These are phyloP conservation scores for Pichia kluyveri DNA, from an alignment of 805 yeast species.

Conservation along the genomic window DNA sequence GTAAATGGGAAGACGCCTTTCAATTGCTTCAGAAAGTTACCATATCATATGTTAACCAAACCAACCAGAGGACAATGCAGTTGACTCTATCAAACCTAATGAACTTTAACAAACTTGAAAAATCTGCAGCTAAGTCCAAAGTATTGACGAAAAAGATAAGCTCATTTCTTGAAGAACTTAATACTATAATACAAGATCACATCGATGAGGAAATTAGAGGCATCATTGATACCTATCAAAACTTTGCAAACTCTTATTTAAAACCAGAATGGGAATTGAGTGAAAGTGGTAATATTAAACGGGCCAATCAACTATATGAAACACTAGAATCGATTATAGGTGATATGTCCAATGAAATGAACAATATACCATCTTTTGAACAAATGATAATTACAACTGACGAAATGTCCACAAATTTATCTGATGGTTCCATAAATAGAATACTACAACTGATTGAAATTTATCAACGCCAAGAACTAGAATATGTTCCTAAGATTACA, in stretches of 20 bases:
- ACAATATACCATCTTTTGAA: constrained; percentile 22
- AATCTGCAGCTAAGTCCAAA: constrained; percentile 26
- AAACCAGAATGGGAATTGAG: constrained; percentile 7
- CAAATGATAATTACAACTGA: constrained; percentile 23
- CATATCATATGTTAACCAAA: constrained; percentile 17
- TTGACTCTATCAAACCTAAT: constrained; percentile 28
- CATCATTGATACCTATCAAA: constrained; percentile 34
- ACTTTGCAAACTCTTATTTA: constrained; percentile 30
- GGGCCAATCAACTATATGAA: constrained; percentile 15
- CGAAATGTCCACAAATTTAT: constrained; percentile 20
- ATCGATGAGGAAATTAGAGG: constrained; percentile 22
- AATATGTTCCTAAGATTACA: constrained; percentile 25
- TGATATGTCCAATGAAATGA: constrained; percentile 14
- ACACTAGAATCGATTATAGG: constrained; percentile 18
- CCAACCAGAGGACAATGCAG: constrained; percentile 5
- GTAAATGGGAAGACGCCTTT: constrained; percentile 31
- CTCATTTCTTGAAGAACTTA: constrained; percentile 22
- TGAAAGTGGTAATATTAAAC: constrained; percentile 11
- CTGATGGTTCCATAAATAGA: constrained; percentile 17
- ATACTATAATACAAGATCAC: constrained; percentile 28
- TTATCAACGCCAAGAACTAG: constrained; percentile 15
- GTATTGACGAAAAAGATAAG: constrained; percentile 11
- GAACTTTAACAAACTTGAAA: constrained; percentile 21
- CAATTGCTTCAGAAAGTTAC: constrained; percentile 18
- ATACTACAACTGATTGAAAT: constrained; percentile 15